phyloP scores from a whole-genome alignment of 129 eudicot genomes.

The Pittosporum tobira region DNA sequence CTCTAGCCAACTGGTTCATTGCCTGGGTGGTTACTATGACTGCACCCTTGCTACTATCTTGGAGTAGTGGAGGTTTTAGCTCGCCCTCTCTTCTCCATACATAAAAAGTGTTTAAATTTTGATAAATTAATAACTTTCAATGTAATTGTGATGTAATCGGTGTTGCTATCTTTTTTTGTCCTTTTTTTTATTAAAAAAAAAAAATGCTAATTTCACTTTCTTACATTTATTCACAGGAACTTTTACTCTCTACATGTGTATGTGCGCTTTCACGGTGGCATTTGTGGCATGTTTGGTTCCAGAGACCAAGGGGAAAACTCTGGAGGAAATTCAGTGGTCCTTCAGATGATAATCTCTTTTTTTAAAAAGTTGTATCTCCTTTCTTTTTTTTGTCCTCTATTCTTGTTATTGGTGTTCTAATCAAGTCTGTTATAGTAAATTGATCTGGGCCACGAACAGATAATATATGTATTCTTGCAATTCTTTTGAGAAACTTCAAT shows the following conservation, averaged over 20 bases:
- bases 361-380: neutral
- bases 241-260: slow-evolving; percentile 58
- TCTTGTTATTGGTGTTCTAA: neutral
- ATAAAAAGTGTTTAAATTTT: neutral
- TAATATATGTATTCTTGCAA: too few species aligned
- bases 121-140: too few species aligned
- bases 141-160: neutral
- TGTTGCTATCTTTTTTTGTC: neutral
- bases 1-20: slow-evolving; percentile 65
- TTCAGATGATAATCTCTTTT: slow-evolving; percentile 44
- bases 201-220: slow-evolving; percentile 6
- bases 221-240: slow-evolving; percentile 41
- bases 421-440: neutral
- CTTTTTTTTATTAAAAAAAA: too few species aligned
- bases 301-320: slow-evolving; percentile 91
- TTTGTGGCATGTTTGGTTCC: slow-evolving; percentile 63
- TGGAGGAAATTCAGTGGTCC: slow-evolving; percentile 85
- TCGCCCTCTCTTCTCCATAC: slow-evolving; percentile 10
- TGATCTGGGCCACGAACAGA: too few species aligned
- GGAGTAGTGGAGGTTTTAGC: slow-evolving; percentile 79
- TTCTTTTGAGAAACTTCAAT: neutral
- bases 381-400: too few species aligned
- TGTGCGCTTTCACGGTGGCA: slow-evolving; percentile 43
- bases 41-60: slow-evolving; percentile 66
- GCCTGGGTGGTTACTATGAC: slow-evolving; percentile 78